Percentiles rank a stretch among this genome's conserved stretches.
phyloP scores from a whole-genome alignment of 352 stramenopile genomes.

The Phytophthora cajani region DNA sequence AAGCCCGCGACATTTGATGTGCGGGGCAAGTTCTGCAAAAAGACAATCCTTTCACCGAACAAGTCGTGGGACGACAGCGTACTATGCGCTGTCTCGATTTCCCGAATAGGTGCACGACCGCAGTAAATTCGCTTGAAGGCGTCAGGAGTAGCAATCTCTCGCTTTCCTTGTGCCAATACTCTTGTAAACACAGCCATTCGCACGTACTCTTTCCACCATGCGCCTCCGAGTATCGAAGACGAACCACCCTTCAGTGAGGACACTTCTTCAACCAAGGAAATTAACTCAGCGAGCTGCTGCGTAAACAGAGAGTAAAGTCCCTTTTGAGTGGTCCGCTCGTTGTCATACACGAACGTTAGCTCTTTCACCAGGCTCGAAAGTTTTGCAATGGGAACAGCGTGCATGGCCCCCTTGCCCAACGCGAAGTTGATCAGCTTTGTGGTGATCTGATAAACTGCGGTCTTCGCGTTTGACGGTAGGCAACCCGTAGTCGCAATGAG shows the following conservation, averaged over 20 bases:
- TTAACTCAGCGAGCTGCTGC: conserved; percentile 69
- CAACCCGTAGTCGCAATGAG: conserved; percentile 39
- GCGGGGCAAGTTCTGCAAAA: conserved; percentile 75
- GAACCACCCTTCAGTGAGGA: conserved; percentile 57
- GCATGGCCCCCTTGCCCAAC: conserved; percentile 55
- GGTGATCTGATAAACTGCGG: conserved; percentile 58
- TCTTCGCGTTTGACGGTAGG: conserved; percentile 55
- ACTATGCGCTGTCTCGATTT: conserved; percentile 52
- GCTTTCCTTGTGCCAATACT: conserved; percentile 49
- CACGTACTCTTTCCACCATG: conserved; percentile 70
- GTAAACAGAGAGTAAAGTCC: conserved; percentile 69
- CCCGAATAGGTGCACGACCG: conserved; percentile 62
- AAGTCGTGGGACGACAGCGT: conserved; percentile 44
- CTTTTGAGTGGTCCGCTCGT: conserved; percentile 70
- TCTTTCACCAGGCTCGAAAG: conserved; percentile 60
- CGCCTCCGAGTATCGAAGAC: conserved; percentile 46
- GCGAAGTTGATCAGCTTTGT: conserved; percentile 76
- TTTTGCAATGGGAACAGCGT: conserved; percentile 65
- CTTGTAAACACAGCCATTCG: conserved; percentile 70
- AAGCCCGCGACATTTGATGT: conserved; percentile 57
- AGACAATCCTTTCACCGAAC: conserved; percentile 56
- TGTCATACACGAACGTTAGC: conserved; percentile 65
- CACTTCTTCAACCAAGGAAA: conserved; percentile 70
- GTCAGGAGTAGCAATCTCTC: conserved; percentile 41
- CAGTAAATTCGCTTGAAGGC: conserved; percentile 61